Conservation (phyloP, 2,329 filamentous ascomycete genomes). For the Fusarium sp. region DNA sequence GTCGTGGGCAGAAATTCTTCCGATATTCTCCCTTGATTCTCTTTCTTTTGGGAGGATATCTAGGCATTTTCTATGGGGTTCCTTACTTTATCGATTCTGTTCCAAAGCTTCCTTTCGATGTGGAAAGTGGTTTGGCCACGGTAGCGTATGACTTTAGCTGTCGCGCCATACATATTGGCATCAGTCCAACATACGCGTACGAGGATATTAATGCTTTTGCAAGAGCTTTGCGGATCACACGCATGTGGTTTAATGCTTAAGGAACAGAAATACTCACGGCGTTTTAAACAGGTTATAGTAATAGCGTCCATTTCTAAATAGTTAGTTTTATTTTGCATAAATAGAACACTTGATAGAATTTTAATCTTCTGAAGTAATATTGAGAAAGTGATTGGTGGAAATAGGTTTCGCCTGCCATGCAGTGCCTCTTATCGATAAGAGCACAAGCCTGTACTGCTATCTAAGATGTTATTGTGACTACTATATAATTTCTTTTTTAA, state of each 20-base stretch:
- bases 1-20: background rate
- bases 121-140: background rate
- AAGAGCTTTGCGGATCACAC: background rate
- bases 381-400: too few species aligned
- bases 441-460: too few species aligned
- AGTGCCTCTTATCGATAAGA: too few species aligned
- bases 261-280: too few species aligned
- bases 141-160: conserved; percentile 1
- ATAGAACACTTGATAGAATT: too few species aligned
- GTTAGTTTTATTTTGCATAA: too few species aligned
- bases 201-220: background rate
- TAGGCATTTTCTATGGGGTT: background rate
- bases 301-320: too few species aligned
- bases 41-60: background rate
- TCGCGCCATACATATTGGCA: conserved; percentile 1
- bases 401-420: too few species aligned
- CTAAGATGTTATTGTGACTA: too few species aligned
- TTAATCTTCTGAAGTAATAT: too few species aligned
- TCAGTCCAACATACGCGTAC: conserved; percentile 5
- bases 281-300: too few species aligned
- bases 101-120: background rate
- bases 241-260: conserved; percentile 2
- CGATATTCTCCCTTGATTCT: background rate
- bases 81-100: background rate
- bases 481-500: too few species aligned